phyloP scores from a whole-genome alignment of 2,329 filamentous ascomycete species.

The Trichoderma koningii region DNA sequence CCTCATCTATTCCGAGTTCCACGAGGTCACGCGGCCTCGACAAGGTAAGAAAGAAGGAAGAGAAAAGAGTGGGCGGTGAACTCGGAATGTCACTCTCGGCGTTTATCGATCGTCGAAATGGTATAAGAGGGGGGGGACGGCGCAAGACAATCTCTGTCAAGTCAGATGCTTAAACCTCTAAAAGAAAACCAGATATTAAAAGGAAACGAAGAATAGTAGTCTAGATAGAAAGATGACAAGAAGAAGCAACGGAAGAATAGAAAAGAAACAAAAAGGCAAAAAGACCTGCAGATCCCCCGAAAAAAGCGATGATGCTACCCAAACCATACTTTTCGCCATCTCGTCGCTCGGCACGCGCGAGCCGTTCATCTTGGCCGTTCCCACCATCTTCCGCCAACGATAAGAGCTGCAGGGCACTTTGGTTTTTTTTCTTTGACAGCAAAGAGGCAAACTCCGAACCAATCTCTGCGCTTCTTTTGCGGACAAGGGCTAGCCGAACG shows the following conservation, averaged over 20 bases:
- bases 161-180: background rate
- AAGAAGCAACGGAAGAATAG: background rate
- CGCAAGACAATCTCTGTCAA: background rate
- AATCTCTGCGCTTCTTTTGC: constrained; percentile 14
- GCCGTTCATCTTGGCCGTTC: constrained; percentile 11
- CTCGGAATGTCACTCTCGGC: background rate
- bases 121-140: background rate
- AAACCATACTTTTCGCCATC: constrained; percentile 25
- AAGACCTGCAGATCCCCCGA: background rate
- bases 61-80: constrained; percentile 5
- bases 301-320: constrained; percentile 24
- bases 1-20: constrained; percentile 32
- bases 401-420: constrained; percentile 11
- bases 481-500: constrained; percentile 15
- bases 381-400: background rate
- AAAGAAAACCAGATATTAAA: background rate
- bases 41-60: background rate
- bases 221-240: background rate
- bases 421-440: background rate
- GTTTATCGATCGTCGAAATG: background rate
- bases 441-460: background rate
- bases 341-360: constrained; percentile 21
- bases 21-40: constrained; percentile 12
- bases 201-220: background rate
- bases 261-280: background rate